phyloP scores from a whole-genome alignment of 352 stramenopile species.

The Pythium guiyangense region DNA sequence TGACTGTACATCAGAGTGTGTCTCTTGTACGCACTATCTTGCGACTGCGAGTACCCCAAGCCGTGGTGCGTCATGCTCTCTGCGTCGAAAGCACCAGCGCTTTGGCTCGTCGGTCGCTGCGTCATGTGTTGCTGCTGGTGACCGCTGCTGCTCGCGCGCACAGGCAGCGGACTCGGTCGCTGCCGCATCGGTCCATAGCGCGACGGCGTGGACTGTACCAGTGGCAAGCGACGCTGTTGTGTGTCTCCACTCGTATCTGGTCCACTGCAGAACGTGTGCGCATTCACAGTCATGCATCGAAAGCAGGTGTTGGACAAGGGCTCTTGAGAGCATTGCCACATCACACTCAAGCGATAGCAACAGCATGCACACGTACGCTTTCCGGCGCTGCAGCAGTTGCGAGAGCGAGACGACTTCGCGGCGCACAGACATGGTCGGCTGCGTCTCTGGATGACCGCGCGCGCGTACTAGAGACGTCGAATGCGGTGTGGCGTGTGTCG shows the following conservation, averaged over 20 bases:
- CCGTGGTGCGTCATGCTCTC: neutral
- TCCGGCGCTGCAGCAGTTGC: slow-evolving; percentile 58
- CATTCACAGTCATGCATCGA: neutral
- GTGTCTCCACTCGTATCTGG: slow-evolving; percentile 1
- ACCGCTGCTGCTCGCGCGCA: neutral
- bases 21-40: slow-evolving; percentile 6
- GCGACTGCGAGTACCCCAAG: slow-evolving; percentile 8
- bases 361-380: slow-evolving; percentile 16
- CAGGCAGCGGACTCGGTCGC: slow-evolving; percentile 6
- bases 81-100: slow-evolving; percentile 1
- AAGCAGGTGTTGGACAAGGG: too few relatives aligned
- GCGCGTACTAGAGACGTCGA: neutral
- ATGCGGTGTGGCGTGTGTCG: neutral
- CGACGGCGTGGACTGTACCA: slow-evolving; percentile 9
- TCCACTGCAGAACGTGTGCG: neutral
- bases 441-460: neutral
- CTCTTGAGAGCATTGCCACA: slow-evolving; percentile 4
- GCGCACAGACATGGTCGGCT: slow-evolving; percentile 36
- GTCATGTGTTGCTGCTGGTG: neutral
- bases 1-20: neutral
- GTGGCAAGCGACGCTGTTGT: neutral
- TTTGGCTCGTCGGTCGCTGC: slow-evolving; percentile 4
- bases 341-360: neutral
- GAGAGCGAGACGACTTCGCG: slow-evolving; percentile 71
- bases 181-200: slow-evolving; percentile 10